Evolutionary conservation across 2,329 filamentous ascomycete genomes (phyloP), one percentile per base, ranked within the genome.

Genomic region (Cryphonectria parasitica): DNA sequence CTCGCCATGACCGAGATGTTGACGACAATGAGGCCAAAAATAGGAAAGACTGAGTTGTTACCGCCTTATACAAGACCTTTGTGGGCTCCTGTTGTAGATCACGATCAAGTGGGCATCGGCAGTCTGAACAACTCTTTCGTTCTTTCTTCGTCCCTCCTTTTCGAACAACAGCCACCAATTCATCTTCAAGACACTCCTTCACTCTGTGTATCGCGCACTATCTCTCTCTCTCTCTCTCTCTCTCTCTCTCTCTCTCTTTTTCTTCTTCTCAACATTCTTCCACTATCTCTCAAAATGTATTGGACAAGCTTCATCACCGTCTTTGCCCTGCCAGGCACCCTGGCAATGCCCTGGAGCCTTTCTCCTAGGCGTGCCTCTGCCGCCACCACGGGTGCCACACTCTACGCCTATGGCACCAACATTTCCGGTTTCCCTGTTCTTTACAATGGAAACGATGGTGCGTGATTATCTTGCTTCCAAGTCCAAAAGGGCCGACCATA

Each of bases 371-470:
- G 54, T 31, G 22, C 61, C 49, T 64, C 56, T 72, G 69, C 70
- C 69, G 58, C 70, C 64, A 69, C 65, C 65, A 68, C 72, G 68
- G 71, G 36, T 36, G 63, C 71, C 62, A 72, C 70, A 1, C 68
- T 69, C 22, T 69, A 69, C 28, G 68, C 68, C 31, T 69, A 69
- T 41, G 68, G 68, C 39, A 54, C 54, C 11, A 66, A 69, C 52
- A 69, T 69, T 45, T 69, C 68, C 15, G 68, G 62, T 15, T 61
- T 41, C 13, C 62, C 68, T 61, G 39, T 69, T 22, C 25, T 69
- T 15, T 69, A 69, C 19, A 22, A 36, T n/a, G 11, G 1, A 28
- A 34, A 11, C 3, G 54, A 45, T 41, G 45, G 63, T 66, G 39
- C 31, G 63, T 63, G 31, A 19, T 1, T 49, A 3, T 15, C 52